These are phyloP conservation scores for Trichosporon coremiiforme DNA, from an alignment of 1,284 basidiomycete species.

Conservation along the genomic window DNA sequence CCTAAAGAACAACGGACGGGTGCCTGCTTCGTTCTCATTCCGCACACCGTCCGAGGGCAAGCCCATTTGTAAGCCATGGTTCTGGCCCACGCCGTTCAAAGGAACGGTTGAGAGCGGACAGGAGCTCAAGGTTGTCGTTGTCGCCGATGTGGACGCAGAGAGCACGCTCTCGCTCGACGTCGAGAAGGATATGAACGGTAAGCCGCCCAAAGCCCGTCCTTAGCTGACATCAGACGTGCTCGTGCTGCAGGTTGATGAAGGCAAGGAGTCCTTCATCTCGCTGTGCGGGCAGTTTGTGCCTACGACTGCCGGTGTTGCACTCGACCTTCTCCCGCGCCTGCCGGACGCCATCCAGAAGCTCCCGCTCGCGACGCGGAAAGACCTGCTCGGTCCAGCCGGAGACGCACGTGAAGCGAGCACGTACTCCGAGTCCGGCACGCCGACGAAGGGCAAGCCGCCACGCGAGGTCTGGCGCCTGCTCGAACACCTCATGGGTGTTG, in stretches of 20 bases:
- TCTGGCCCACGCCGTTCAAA: constrained; percentile 43
- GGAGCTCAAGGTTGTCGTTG: constrained; percentile 35
- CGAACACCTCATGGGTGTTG: constrained; percentile 46
- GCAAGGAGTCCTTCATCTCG: constrained; percentile 50
- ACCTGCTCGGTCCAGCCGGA: constrained; percentile 24
- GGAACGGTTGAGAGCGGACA: constrained; percentile 39
- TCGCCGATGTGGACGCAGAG: constrained; percentile 37
- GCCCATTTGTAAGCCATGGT: constrained; percentile 46
- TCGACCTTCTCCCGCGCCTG: constrained; percentile 38
- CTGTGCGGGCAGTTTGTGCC: constrained; percentile 43
- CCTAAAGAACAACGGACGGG: constrained; percentile 44
- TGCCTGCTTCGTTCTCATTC: constrained; percentile 45
- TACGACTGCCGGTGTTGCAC: constrained; percentile 41
- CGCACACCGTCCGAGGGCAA: constrained; percentile 40
- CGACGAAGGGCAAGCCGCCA: constrained; percentile 34
- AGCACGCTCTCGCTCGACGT: constrained; percentile 22
- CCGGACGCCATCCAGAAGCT: constrained; percentile 35
- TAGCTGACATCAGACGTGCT: constrained; percentile 42
- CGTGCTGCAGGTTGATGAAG: constrained; percentile 44
- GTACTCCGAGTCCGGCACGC: neutral
- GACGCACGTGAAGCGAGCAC: neutral
- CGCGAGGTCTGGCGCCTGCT: constrained; percentile 47
- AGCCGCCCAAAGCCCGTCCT: neutral
- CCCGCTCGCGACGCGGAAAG: constrained; percentile 37
- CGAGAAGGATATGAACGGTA: constrained; percentile 47